Percentiles rank a stretch among this genome's conserved stretches.
Conservation (phyloP, 768 basidiomycete genomes). For the Pholiota molesta region DNA sequence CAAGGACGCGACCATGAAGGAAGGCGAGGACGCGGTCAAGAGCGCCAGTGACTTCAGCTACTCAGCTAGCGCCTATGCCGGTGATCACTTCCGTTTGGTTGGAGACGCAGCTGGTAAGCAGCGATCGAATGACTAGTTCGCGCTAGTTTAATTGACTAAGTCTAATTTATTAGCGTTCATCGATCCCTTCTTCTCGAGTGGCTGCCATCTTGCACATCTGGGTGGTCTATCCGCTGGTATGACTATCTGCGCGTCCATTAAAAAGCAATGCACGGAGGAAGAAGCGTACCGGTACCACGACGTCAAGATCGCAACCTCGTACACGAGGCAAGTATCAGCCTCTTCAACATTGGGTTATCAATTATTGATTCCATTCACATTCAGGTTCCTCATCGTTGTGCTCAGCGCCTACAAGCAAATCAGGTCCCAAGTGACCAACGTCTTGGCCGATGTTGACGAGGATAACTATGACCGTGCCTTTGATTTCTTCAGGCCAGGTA, state of each 20-base stretch:
- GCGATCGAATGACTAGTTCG: background rate
- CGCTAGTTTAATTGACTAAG: background rate
- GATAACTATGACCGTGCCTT: slow-evolving; percentile 53
- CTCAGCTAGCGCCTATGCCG: slow-evolving; percentile 33
- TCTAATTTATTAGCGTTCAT: slow-evolving; percentile 48
- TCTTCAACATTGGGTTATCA: background rate
- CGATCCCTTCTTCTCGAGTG: slow-evolving; percentile 66
- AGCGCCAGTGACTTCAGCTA: slow-evolving; percentile 40
- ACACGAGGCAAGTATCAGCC: slow-evolving; percentile 31
- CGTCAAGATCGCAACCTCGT: slow-evolving; percentile 33
- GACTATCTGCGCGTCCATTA: slow-evolving; percentile 35
- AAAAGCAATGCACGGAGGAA: slow-evolving; percentile 31
- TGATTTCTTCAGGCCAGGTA: slow-evolving; percentile 44
- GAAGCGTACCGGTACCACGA: slow-evolving; percentile 34
- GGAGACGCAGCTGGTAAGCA: slow-evolving; percentile 35
- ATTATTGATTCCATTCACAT: background rate
- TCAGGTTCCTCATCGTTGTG: slow-evolving; percentile 49
- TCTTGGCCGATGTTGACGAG: slow-evolving; percentile 47
- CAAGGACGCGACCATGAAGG: slow-evolving; percentile 27
- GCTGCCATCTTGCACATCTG: slow-evolving; percentile 42
- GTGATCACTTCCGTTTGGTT: slow-evolving; percentile 33
- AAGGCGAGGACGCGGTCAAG: slow-evolving; percentile 23
- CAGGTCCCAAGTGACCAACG: slow-evolving; percentile 36
- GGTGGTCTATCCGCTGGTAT: slow-evolving; percentile 41
- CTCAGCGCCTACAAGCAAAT: slow-evolving; percentile 55